Percentiles rank a stretch among this genome's conserved stretches.
phyloP scores from a whole-genome alignment of 257 asterid genomes.

The Pogostemon cablin region DNA sequence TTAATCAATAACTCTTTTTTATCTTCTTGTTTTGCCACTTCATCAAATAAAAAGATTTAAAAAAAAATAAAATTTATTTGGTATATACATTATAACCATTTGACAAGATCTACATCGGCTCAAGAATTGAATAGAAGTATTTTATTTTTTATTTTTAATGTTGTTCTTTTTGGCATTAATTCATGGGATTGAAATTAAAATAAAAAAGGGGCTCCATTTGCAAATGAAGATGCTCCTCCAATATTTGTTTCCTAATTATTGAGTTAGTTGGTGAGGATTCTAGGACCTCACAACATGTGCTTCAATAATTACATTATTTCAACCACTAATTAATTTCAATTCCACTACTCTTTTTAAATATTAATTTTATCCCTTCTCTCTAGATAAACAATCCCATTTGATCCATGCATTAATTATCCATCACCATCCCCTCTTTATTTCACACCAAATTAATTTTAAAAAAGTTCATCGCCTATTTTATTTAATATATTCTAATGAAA shows the following conservation, averaged over 20 bases:
- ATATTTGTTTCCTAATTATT: slow-evolving; percentile 38
- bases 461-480: background rate
- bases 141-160: too few species aligned
- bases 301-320: slow-evolving; percentile 51
- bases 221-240: slow-evolving; percentile 32
- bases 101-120: too few species aligned
- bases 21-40: too few species aligned
- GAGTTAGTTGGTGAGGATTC: slow-evolving; percentile 52
- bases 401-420: slow-evolving; percentile 4
- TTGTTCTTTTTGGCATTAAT: too few species aligned
- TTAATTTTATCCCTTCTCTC: background rate
- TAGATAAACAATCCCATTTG: background rate
- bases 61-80: too few species aligned
- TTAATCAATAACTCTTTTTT: too few species aligned
- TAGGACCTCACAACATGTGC: slow-evolving; percentile 52
- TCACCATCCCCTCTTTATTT: slow-evolving; percentile 2
- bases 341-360: slow-evolving; percentile 5
- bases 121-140: too few species aligned
- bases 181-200: background rate
- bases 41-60: too few species aligned
- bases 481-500: background rate
- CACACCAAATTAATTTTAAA: slow-evolving; percentile 14
- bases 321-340: slow-evolving; percentile 37
- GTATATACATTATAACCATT: too few species aligned
- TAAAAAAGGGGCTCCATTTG: background rate